A percentile compares a stretch with the other conserved stretches of the same genome.
phyloP scores from a whole-genome alignment of 2,329 filamentous ascomycete species.

The Neoarthrinium moseri region DNA sequence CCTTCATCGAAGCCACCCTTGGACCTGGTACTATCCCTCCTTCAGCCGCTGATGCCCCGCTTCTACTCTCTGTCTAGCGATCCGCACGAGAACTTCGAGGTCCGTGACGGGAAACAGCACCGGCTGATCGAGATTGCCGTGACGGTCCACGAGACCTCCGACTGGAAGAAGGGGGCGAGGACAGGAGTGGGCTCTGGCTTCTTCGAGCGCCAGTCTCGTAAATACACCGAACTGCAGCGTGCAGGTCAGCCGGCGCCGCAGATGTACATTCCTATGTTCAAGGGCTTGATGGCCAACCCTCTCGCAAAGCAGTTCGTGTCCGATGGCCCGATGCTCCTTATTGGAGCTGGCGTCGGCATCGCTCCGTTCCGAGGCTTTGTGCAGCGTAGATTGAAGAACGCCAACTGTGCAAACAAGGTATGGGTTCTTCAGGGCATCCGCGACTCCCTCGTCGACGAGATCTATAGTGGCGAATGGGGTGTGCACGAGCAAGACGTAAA shows the following conservation, averaged over 20 bases:
- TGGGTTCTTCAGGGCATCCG: constrained; percentile 35
- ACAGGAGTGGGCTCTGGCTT: constrained; percentile 91
- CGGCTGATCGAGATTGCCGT: constrained; percentile 95
- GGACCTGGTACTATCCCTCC: constrained; percentile 73
- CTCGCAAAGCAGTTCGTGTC: constrained; percentile 87
- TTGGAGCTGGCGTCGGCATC: constrained; percentile 94
- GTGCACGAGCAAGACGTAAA: constrained; percentile 87
- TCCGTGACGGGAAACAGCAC: constrained; percentile 67
- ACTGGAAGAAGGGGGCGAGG: constrained; percentile 72
- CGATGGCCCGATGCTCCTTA: constrained; percentile 95
- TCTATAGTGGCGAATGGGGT: constrained; percentile 96
- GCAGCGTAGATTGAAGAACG: constrained; percentile 59
- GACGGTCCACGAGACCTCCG: constrained; percentile 81
- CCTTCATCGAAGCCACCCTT: constrained; percentile 87
- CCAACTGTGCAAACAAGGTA: constrained; percentile 34
- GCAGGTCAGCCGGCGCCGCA: constrained; percentile 57
- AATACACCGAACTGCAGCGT: constrained; percentile 67
- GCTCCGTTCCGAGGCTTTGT: constrained; percentile 98
- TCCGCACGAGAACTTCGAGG: constrained; percentile 72
- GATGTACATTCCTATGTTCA: constrained; percentile 92
- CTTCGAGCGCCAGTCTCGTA: constrained; percentile 79
- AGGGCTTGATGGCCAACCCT: constrained; percentile 95
- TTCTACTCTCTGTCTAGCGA: constrained; percentile 99
- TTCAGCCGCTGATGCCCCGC: constrained; percentile 90
- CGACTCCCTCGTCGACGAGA: constrained; percentile 89